A percentile compares a stretch with the other conserved stretches of the same genome.
Conservation (phyloP, 2,329 filamentous ascomycete species). For the Phoma sp. region DNA sequence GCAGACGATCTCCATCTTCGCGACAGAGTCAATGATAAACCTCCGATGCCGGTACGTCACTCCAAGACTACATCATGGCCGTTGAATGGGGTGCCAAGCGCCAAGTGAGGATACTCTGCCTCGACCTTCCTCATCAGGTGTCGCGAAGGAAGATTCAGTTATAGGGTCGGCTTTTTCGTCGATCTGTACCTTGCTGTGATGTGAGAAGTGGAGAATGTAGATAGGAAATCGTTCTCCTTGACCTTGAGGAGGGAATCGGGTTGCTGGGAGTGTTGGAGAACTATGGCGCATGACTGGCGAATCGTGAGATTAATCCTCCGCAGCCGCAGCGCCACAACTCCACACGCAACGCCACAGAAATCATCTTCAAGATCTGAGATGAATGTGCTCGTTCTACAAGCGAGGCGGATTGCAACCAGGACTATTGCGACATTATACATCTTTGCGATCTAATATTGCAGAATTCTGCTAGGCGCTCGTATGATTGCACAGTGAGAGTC, state of each 20-base stretch:
- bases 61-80: constrained; percentile 25
- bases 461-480: not conserved
- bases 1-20: not conserved
- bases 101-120: constrained; percentile 17
- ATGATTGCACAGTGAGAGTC: not conserved
- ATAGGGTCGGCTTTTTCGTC: constrained; percentile 4
- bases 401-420: too few relatives aligned
- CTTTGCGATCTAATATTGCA: not conserved
- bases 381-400: too few relatives aligned
- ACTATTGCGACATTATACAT: too few relatives aligned
- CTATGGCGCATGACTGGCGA: constrained; percentile 3
- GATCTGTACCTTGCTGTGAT: not conserved
- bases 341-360: too few relatives aligned
- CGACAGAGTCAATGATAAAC: not conserved
- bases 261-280: not conserved
- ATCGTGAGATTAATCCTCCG: not conserved
- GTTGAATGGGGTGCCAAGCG: constrained; percentile 30
- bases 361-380: too few relatives aligned
- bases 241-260: not conserved
- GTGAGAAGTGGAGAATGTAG: not conserved
- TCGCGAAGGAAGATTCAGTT: constrained; percentile 4
- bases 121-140: constrained; percentile 21
- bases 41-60: constrained; percentile 27
- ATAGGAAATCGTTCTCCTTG: constrained; percentile 3
- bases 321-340: not conserved